Percentiles rank a stretch among this genome's conserved stretches.
These are phyloP conservation scores for Penicillium ucsense DNA, from an alignment of 495 filamentous ascomycete species.

Conservation along the genomic window DNA sequence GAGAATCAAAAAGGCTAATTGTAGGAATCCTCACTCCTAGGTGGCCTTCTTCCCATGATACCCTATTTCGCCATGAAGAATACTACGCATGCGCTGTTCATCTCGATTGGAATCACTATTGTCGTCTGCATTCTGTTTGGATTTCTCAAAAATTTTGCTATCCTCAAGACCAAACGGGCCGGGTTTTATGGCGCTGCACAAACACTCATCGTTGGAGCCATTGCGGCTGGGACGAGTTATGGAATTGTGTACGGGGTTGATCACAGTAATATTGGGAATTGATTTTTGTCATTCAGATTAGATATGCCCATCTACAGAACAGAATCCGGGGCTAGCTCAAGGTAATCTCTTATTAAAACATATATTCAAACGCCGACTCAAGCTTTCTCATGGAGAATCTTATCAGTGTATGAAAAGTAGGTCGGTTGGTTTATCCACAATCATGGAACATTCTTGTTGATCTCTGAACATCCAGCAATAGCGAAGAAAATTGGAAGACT, in stretches of 20 bases:
- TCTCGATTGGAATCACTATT: slow-evolving; percentile 40
- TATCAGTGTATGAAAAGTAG: no score
- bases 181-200: slow-evolving; percentile 30
- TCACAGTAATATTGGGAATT: slow-evolving; percentile 1
- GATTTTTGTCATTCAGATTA: no score
- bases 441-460: no score
- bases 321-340: no score
- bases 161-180: slow-evolving; percentile 22
- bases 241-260: slow-evolving; percentile 25
- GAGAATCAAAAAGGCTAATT: no score
- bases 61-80: slow-evolving; percentile 43
- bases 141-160: slow-evolving; percentile 38
- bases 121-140: slow-evolving; percentile 45
- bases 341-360: no score
- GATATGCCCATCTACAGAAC: no score
- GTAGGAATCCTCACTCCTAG: slow-evolving; percentile 3
- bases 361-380: no score
- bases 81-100: slow-evolving; percentile 35
- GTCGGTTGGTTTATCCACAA: no score
- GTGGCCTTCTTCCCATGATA: slow-evolving; percentile 47
- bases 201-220: slow-evolving; percentile 29
- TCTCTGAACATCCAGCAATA: no score
- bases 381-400: no score
- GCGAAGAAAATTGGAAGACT: no score
- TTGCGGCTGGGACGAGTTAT: slow-evolving; percentile 37